Conservation (phyloP, 352 stramenopile genomes). For the Lagenidium giganteum region DNA sequence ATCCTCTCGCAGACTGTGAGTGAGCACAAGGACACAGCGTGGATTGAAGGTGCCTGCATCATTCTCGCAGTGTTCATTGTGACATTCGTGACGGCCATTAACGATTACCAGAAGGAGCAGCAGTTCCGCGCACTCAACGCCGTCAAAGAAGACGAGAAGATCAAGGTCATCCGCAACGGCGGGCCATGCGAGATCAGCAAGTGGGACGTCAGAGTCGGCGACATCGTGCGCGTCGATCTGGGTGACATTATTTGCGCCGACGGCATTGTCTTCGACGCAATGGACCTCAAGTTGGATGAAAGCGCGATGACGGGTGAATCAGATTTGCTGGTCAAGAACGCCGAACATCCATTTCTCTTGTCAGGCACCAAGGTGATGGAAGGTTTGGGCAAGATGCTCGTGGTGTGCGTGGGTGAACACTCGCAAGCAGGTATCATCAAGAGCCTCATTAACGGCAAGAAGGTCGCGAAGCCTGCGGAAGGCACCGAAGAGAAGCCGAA, state of each 20-base stretch:
- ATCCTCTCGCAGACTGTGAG: conserved; percentile 52
- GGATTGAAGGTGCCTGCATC: conserved; percentile 89
- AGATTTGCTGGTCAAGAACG: conserved; percentile 74
- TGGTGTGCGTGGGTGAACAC: conserved; percentile 88
- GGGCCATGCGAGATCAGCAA: conserved; percentile 50
- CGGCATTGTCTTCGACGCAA: conserved; percentile 77
- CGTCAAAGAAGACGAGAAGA: conserved; percentile 71
- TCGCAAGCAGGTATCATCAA: conserved; percentile 90
- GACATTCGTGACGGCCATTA: conserved; percentile 78
- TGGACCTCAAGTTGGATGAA: conserved; percentile 88
- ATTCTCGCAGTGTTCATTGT: conserved; percentile 86
- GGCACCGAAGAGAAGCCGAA: conserved; percentile 32
- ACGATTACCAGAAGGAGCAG: conserved; percentile 90
- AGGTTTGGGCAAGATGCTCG: conserved; percentile 88
- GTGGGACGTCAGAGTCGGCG: conserved; percentile 85
- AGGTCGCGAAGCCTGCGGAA: conserved; percentile 55
- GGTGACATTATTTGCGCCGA: conserved; percentile 91
- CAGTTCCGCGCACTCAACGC: conserved; percentile 85
- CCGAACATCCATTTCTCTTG: conserved; percentile 82
- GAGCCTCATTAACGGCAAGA: conserved; percentile 67
- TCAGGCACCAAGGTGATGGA: conserved; percentile 90
- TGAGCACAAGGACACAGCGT: conserved; percentile 51
- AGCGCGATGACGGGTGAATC: conserved; percentile 89
- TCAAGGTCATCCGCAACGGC: conserved; percentile 73
- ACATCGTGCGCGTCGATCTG: conserved; percentile 75